phyloP scores from a whole-genome alignment of 2,329 filamentous ascomycete genomes.

The Coniochaeta ligniaria region DNA sequence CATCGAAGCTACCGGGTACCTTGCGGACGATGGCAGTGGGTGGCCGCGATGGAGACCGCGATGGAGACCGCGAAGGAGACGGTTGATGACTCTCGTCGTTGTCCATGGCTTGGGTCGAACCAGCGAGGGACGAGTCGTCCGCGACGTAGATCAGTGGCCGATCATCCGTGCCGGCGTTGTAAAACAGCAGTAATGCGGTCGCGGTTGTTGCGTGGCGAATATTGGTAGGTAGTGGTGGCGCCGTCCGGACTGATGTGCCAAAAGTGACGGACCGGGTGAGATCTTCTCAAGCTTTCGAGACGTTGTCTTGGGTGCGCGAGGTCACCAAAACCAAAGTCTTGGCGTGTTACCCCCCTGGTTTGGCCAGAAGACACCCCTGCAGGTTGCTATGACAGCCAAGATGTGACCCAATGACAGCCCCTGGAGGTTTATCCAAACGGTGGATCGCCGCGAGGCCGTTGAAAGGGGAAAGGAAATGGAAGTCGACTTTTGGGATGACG shows the following conservation, averaged over 20 bases:
- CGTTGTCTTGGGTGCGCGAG: not conserved
- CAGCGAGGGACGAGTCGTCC: not conserved
- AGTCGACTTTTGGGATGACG: not conserved
- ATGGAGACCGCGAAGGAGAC: constrained; percentile 13
- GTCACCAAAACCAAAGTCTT: not conserved
- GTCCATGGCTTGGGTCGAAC: constrained; percentile 18
- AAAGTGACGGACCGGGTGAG: not conserved
- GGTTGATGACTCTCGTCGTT: constrained; percentile 19
- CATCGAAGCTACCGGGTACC: constrained; percentile 9
- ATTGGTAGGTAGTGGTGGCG: not conserved
- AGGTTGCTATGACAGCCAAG: constrained; percentile 4
- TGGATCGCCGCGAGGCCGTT: not conserved
- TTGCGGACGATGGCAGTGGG: constrained; percentile 11
- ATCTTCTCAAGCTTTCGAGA: not conserved
- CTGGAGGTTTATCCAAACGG: not conserved
- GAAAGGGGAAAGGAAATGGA: not conserved
- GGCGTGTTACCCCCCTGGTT: not conserved
- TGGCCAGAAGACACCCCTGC: not conserved
- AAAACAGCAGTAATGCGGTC: not conserved
- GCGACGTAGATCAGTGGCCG: not conserved
- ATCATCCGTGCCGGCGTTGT: not conserved
- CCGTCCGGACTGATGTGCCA: not conserved
- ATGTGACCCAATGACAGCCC: not conserved
- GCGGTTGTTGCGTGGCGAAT: not conserved
- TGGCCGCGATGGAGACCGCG: constrained; percentile 14